Evolutionary conservation across 306 rosid species (phyloP).

Genomic region (Cotoneaster glaucophyllus): DNA sequence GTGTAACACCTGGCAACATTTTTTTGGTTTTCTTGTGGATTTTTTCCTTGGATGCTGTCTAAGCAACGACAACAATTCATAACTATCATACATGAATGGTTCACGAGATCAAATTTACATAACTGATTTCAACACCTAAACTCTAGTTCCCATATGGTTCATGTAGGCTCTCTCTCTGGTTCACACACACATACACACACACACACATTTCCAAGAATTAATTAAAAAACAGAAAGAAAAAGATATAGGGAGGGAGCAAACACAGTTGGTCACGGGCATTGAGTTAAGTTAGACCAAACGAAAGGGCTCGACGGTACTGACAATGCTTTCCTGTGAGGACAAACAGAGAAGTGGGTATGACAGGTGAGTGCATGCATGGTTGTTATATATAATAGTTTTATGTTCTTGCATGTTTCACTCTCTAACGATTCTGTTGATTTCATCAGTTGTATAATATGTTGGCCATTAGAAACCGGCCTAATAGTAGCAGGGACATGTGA

Average conservation of each 20-base stretch:
- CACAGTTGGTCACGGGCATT: constrained; percentile 46
- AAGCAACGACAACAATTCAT: neutral
- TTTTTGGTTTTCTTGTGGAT: neutral
- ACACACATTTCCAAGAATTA: neutral
- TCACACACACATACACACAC: no score
- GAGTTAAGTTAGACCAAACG: neutral
- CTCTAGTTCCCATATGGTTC: neutral
- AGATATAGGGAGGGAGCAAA: constrained; percentile 1
- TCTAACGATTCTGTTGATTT: neutral
- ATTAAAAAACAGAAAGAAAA: neutral
- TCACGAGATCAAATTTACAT: constrained; percentile 34
- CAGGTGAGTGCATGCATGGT: neutral
- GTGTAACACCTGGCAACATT: neutral
- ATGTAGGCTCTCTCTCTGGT: neutral
- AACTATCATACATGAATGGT: neutral
- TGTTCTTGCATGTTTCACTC: no score
- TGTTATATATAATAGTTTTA: no score
- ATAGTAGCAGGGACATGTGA: constrained; percentile 31
- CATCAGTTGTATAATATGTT: constrained; percentile 3
- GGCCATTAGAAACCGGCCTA: neutral
- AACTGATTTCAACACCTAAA: constrained; percentile 26
- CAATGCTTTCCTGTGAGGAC: constrained; percentile 24
- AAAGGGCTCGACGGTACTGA: constrained; percentile 12
- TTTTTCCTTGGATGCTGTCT: neutral
- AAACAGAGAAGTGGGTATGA: constrained; percentile 14